Conservation (phyloP, 2,329 filamentous ascomycete genomes). For the Hymenoscyphus scutula region DNA sequence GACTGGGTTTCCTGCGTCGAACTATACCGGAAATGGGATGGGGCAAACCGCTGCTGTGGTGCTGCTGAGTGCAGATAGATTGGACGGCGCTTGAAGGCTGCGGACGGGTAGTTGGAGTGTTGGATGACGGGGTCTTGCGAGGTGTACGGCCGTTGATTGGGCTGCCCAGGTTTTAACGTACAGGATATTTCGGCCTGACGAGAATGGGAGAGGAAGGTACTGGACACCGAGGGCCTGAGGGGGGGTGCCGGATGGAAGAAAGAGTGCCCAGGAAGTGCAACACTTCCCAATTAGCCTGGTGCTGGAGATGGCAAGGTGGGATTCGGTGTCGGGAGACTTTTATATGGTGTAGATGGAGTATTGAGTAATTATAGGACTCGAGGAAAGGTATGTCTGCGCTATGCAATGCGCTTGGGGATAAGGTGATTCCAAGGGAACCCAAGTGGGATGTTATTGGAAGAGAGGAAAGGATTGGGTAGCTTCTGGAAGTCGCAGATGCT, state of each 20-base stretch:
- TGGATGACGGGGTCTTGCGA: neutral
- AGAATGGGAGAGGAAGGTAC: neutral
- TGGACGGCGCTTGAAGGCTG: neutral
- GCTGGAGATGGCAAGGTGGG: neutral
- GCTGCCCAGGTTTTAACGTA: slow-evolving; percentile 1
- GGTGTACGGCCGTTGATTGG: neutral
- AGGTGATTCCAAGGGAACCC: neutral
- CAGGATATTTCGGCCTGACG: neutral
- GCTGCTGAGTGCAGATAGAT: neutral
- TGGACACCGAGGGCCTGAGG: neutral
- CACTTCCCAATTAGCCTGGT: neutral
- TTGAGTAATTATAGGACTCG: neutral
- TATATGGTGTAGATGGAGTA: neutral
- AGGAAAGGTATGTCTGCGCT: too few relatives aligned
- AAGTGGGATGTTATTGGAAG: neutral
- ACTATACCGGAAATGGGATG: neutral
- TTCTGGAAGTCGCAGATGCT: neutral
- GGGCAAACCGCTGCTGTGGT: neutral
- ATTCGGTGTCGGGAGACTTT: neutral
- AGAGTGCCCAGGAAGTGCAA: neutral
- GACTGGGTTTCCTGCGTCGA: neutral
- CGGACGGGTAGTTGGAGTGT: neutral
- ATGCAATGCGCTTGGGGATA: too few relatives aligned
- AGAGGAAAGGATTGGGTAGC: neutral
- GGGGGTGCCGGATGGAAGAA: neutral